Evolutionary conservation across 306 rosid genomes (phyloP), one percentile per base, ranked within the genome.

Genomic region (Ormosia emarginata): DNA sequence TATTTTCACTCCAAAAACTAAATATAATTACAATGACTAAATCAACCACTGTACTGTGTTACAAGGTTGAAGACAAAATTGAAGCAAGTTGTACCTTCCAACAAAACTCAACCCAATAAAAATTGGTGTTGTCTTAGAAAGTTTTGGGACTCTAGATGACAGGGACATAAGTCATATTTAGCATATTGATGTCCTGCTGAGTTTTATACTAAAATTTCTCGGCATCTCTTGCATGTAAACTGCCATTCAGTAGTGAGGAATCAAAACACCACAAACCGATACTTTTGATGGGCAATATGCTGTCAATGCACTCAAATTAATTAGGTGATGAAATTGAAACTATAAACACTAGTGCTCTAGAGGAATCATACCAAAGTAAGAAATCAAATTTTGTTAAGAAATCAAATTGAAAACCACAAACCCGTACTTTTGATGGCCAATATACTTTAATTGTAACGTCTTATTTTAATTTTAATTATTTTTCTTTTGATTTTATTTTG

Each of bases 321-420:
- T n/a, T n/a, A n/a, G n/a, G n/a, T n/a, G n/a, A n/a, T n/a, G n/a
- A n/a, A n/a, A n/a, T n/a, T n/a, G n/a, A n/a, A n/a, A n/a, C n/a
- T n/a, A n/a, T n/a, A n/a, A n/a, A n/a, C n/a, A n/a, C n/a, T n/a
- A n/a, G n/a, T n/a, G n/a, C n/a, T n/a, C n/a, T n/a, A n/a, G n/a
- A n/a, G n/a, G n/a, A n/a, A n/a, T n/a, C n/a, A n/a, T n/a, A n/a
- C n/a, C n/a, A n/a, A n/a, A n/a, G n/a, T n/a, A n/a, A n/a, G n/a
- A n/a, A n/a, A n/a, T n/a, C n/a, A n/a, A n/a, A n/a, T n/a, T n/a
- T n/a, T n/a, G n/a, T n/a, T n/a, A n/a, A n/a, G n/a, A n/a, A n/a
- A n/a, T n/a, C n/a, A n/a, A n/a, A n/a, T n/a, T n/a, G n/a, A 83
- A 91, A 93, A 81, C 98, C 98, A 86, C 91, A 91, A 78, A 87